These are phyloP conservation scores for Podaxis carcinomalis DNA, from an alignment of 768 basidiomycete species.

Conservation along the genomic window DNA sequence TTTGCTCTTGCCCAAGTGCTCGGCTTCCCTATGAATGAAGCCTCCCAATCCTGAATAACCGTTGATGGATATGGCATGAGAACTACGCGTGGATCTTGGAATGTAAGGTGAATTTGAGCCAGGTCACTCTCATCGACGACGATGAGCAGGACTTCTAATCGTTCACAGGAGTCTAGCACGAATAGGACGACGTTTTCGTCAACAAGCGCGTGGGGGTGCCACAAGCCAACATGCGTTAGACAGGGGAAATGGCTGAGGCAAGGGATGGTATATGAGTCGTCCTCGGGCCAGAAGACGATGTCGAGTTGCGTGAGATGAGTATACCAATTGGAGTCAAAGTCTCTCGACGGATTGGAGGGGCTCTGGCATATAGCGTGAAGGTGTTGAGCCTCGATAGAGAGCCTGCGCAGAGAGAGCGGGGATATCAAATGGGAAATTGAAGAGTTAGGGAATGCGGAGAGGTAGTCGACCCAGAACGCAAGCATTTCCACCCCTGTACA, in stretches of 20 bases:
- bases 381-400: constrained; percentile 31
- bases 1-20: constrained; percentile 30
- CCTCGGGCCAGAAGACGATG: constrained; percentile 30
- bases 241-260: constrained; percentile 22
- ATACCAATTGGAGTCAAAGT: constrained; percentile 20
- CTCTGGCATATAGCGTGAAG: constrained; percentile 20
- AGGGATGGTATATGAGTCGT: constrained; percentile 21
- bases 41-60: constrained; percentile 31
- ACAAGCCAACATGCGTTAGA: constrained; percentile 30
- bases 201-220: constrained; percentile 21
- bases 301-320: constrained; percentile 32
- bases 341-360: constrained; percentile 1
- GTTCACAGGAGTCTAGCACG: constrained; percentile 23
- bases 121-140: constrained; percentile 24
- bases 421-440: constrained; percentile 22
- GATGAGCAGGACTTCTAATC: constrained; percentile 23
- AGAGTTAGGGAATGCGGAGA: constrained; percentile 15
- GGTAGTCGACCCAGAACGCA: constrained; percentile 34
- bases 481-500: constrained; percentile 34
- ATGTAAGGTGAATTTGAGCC: constrained; percentile 19
- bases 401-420: constrained; percentile 24
- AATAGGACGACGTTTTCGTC: constrained; percentile 18
- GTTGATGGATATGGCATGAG: constrained; percentile 26
- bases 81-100: constrained; percentile 26
- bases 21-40: constrained; percentile 22